phyloP scores from a whole-genome alignment of 169 alveolate species.

The Toxoplasma gondii region DNA sequence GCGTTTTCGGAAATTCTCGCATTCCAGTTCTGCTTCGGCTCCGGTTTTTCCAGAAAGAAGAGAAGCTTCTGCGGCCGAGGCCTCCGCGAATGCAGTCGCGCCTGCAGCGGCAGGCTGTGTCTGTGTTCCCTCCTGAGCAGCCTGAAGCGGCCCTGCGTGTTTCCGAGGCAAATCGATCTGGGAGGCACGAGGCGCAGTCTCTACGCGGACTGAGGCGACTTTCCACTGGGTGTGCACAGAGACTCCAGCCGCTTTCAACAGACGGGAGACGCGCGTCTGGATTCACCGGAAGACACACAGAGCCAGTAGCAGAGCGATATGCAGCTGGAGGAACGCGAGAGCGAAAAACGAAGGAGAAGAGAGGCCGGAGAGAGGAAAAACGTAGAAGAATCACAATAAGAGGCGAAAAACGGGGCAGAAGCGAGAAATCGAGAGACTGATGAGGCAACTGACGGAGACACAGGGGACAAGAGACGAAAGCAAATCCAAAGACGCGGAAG shows the following conservation, averaged over 20 bases:
- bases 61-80: not conserved
- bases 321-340: too few species aligned
- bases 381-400: too few species aligned
- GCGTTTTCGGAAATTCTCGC: not conserved
- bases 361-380: not conserved
- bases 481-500: too few species aligned
- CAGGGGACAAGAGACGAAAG: too few species aligned
- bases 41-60: not conserved
- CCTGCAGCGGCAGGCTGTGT: too few species aligned
- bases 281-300: not conserved
- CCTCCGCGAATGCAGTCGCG: too few species aligned
- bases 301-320: not conserved
- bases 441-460: too few species aligned
- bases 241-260: not conserved
- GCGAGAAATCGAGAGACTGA: too few species aligned
- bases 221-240: not conserved
- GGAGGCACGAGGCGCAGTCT: not conserved
- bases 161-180: too few species aligned
- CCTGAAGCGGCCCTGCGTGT: too few species aligned
- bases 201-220: not conserved
- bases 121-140: too few species aligned
- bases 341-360: not conserved
- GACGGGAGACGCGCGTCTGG: constrained; percentile 33
- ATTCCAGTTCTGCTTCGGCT: not conserved
- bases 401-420: too few species aligned